Evolutionary conservation across 2,329 filamentous ascomycete species (phyloP).

Genomic region (Aureobasidium sp.): DNA sequence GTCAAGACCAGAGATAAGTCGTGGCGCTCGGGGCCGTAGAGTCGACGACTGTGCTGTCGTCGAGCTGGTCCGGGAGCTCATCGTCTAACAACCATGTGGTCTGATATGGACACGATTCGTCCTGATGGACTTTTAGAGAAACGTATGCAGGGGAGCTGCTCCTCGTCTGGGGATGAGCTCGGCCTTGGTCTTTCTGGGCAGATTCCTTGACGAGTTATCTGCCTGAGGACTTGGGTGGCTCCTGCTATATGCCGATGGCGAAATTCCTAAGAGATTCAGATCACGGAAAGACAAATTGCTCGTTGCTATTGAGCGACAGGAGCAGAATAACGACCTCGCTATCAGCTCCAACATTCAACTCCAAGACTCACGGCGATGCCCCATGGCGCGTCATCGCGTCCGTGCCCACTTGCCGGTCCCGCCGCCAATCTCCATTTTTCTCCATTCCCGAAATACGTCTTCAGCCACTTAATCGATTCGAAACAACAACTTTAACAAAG

Average conservation of each 20-base stretch:
- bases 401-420: neutral
- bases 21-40: conserved; percentile 39
- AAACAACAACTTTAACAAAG: neutral
- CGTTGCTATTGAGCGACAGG: neutral
- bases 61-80: conserved; percentile 32
- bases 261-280: neutral
- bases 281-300: neutral
- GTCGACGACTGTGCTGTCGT: conserved; percentile 30
- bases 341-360: neutral
- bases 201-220: neutral
- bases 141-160: neutral
- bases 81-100: neutral
- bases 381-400: conserved; percentile 8
- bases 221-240: neutral
- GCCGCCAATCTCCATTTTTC: neutral
- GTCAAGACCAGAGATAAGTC: conserved; percentile 42
- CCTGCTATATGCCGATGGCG: neutral
- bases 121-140: neutral
- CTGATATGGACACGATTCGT: conserved; percentile 20
- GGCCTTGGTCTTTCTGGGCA: neutral
- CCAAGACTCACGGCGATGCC: neutral
- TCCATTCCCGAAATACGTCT: neutral
- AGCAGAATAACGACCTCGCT: neutral
- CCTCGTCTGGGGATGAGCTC: neutral
- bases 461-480: neutral